Conservation (phyloP, 441 rosid genomes). For the Jatropha multifida region DNA sequence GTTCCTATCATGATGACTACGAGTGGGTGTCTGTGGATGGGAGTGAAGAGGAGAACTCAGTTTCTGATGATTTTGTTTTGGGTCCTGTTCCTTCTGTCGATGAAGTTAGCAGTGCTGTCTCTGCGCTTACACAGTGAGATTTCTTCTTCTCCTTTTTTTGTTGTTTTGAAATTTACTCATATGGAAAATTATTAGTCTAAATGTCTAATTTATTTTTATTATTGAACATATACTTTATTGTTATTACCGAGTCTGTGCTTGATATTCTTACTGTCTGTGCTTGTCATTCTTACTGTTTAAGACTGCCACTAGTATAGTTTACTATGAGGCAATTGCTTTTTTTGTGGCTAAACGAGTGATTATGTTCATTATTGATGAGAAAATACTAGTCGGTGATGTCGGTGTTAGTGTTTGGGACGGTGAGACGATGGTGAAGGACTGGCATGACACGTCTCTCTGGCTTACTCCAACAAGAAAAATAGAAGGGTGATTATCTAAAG, state of each 20-base stretch:
- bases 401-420: not conserved
- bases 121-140: slow-evolving; percentile 69
- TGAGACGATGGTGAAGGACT: not conserved
- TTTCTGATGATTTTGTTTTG: slow-evolving; percentile 45
- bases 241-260: not conserved
- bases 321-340: not conserved
- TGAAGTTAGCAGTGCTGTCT: slow-evolving; percentile 77
- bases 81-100: slow-evolving; percentile 76
- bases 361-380: not conserved
- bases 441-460: not conserved
- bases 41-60: slow-evolving; percentile 33
- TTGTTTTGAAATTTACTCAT: not conserved
- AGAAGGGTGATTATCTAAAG: not conserved
- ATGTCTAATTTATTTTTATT: not conserved
- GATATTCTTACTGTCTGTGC: not conserved
- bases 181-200: not conserved
- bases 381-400: not conserved
- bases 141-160: not conserved
- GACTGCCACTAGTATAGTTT: not conserved
- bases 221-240: not conserved
- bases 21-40: slow-evolving; percentile 64
- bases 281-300: not conserved
- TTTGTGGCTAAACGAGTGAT: not conserved
- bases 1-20: slow-evolving; percentile 48
- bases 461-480: not conserved